These are phyloP conservation scores for Cladosporium sp. DNA, from an alignment of 2,329 filamentous ascomycete genomes.

Conservation along the genomic window DNA sequence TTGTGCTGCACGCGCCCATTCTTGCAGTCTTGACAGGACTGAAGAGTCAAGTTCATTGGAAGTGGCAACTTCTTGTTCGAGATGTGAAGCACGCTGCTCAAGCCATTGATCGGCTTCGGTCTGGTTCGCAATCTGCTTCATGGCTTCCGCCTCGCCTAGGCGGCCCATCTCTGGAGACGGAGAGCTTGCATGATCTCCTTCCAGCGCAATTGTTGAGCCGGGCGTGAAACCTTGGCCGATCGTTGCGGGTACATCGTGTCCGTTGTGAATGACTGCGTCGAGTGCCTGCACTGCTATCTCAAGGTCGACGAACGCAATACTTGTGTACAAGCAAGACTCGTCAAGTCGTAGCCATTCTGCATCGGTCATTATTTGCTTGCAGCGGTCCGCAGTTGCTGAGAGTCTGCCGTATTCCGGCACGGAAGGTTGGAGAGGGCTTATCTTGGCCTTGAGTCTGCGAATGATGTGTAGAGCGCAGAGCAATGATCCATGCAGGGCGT, in stretches of 20 bases:
- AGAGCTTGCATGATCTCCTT: constrained; percentile 1
- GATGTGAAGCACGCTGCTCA: constrained; percentile 1
- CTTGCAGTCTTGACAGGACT: not conserved
- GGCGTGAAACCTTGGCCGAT: not conserved
- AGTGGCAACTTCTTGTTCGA: not conserved
- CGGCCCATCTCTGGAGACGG: not conserved
- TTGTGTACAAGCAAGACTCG: constrained; percentile 10
- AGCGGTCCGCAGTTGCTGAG: not conserved
- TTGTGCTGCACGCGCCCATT: constrained; percentile 16
- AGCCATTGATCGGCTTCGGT: constrained; percentile 13
- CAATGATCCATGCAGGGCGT: constrained; percentile 32
- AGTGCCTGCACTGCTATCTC: not conserved
- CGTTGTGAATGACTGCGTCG: not conserved
- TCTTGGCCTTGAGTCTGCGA: constrained; percentile 6
- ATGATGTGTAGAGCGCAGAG: constrained; percentile 26
- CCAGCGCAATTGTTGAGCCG: not conserved
- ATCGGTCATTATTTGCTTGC: not conserved
- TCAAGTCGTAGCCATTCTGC: constrained; percentile 8
- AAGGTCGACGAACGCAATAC: constrained; percentile 3
- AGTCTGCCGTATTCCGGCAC: not conserved
- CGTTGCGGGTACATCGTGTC: not conserved
- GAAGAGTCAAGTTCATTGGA: not conserved
- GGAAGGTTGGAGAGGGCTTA: not conserved
- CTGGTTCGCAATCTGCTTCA: constrained; percentile 1
- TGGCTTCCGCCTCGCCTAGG: not conserved